Base-by-base conservation (phyloP, 257 asterid species). In the Avicennia marina region DNA sequence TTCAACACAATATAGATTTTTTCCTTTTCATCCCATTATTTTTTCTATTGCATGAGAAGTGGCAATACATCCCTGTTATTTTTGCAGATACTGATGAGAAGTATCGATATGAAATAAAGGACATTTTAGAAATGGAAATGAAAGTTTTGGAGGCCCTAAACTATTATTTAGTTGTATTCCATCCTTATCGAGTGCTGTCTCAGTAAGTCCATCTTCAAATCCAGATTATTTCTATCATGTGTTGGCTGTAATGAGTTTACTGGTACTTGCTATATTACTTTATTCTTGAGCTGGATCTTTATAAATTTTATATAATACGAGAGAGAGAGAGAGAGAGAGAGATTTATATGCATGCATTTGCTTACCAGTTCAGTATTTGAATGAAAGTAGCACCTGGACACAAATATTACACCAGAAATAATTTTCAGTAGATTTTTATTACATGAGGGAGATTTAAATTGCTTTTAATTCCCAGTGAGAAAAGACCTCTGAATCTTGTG, bases 51-150 rank as follows among this genome's bases (percentile, higher is more conserved):
- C 34, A 29, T 53, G 42, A 60, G 64, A 60, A 56, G 13, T 32
- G 21, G 43, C 40, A 22, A 42, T 41, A 47, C 58, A 10, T 43
- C 50, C 59, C 10, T 26, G 53, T 67, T 59, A 25, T 43, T 63
- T 65, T 76, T 72, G 81, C 95, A 91, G 96, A 72, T 80, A 22
- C 72, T 0, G 96, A 83, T 63, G 97, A 91, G 32, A 91, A 77
- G 78, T 81, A 80, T 68, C 81, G 81, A 31, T 88, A 36, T 73
- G 98, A 91, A 74, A 77, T 81, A 63, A 91, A 88, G 64, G 98
- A 88, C 69, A 88, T 91, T 61, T 86, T 91, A 11, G 97, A 85
- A 73, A 91, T 88, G 98, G 98, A 91, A 78, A 91, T 91, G 98
- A 88, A 84, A 74, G 73, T 91, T 65, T 68, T 91, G 88, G 98